Evolutionary conservation across 1,284 basidiomycete species (phyloP).

Genomic region (Leccinum pachyderme): DNA sequence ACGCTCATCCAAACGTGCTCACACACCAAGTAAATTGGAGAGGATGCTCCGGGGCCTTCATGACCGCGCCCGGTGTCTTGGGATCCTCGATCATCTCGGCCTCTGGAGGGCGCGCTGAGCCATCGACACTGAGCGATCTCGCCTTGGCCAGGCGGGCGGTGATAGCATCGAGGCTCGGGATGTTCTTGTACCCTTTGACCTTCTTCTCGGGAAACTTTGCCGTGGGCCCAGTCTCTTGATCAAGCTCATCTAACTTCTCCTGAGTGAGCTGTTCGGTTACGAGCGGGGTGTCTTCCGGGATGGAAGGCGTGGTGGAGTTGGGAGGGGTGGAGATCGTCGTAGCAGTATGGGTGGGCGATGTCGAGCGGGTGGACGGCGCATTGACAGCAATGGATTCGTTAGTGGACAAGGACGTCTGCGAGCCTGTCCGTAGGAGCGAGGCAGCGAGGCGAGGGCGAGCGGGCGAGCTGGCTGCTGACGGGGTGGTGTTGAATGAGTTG

Average conservation of each 20-base stretch:
- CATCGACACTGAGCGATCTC: slow-evolving; percentile 68
- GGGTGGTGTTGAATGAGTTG: slow-evolving; percentile 33
- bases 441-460: slow-evolving; percentile 73
- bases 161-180: slow-evolving; percentile 79
- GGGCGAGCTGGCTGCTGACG: slow-evolving; percentile 34
- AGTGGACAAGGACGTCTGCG: slow-evolving; percentile 52
- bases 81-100: slow-evolving; percentile 74
- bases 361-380: slow-evolving; percentile 57
- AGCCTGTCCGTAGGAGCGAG: slow-evolving; percentile 65
- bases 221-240: slow-evolving; percentile 43
- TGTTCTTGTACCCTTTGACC: slow-evolving; percentile 79
- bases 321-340: slow-evolving; percentile 50
- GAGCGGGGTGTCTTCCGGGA: slow-evolving; percentile 35
- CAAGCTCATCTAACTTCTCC: slow-evolving; percentile 58
- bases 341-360: slow-evolving; percentile 29
- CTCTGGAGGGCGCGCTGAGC: slow-evolving; percentile 68
- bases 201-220: slow-evolving; percentile 38
- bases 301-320: slow-evolving; percentile 41
- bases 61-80: slow-evolving; percentile 70
- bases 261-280: slow-evolving; percentile 56
- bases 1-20: slow-evolving; percentile 1
- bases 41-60: slow-evolving; percentile 79
- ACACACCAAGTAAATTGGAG: slow-evolving; percentile 80
- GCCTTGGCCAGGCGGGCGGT: slow-evolving; percentile 70
- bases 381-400: slow-evolving; percentile 65